Evolutionary conservation across 768 basidiomycete species (phyloP), one percentile per base, ranked within the genome.

Genomic region (Russula brevipes): DNA sequence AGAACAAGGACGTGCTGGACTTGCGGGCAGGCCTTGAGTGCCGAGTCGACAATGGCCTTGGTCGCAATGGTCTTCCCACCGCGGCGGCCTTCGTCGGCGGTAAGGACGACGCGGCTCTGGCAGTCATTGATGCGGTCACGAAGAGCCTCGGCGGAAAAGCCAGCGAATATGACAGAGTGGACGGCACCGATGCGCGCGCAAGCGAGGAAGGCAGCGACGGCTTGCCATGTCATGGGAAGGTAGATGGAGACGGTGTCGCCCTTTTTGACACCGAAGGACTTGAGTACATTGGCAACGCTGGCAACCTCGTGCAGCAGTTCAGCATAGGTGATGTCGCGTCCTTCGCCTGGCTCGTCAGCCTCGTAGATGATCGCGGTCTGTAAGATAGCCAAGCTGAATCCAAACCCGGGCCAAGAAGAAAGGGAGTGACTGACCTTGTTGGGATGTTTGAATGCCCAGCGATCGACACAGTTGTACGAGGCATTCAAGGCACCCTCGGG

Each of bases 301-400:
- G 82, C 95, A 36, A 97, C 95, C 73, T 98, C 93, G 62, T 85
- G 88, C 49, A 98, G 82, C 60, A 99, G 88, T 73, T 97, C 84
- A 17, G 82, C 81, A 73, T 90, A 99, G 30, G 86, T 79, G 73
- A 98, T 80, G 52, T 87, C 80, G 63, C 83, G 73, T 54, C 92
- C 89, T 52, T 91, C 81, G 59, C 82, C 85, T 0, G 94, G 89
- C 73, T 99, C 96, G 70, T 99, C 96, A 1, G 94, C 95, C 75
- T 99, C 96, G 78, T 95, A 99, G 75, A 98, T 94, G 76, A 98
- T 97, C 35, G 96, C 96, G 33, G 87, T 86, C 90, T 94, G 68
- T 2, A 31, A 12, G 5, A 55, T 38, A 2, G 39, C 14, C 11
- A 12, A 49, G 55, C 44, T 46, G 55, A 17, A 24, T 35, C 14